Conservation (phyloP, 768 basidiomycete species). For the Scleroderma bovista region DNA sequence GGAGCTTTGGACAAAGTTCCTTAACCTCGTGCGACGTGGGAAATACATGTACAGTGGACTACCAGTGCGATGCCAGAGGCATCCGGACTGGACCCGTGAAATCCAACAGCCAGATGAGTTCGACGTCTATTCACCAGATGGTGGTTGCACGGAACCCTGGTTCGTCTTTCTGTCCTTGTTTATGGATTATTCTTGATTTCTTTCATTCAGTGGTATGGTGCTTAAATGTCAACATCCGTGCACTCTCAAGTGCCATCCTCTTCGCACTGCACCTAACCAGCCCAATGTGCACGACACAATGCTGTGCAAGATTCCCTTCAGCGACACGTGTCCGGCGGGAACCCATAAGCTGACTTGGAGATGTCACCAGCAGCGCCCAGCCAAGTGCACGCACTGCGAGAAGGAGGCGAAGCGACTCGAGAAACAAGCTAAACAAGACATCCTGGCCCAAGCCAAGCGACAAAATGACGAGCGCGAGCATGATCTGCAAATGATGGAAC, state of each 20-base stretch:
- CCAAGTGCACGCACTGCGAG: slow-evolving; percentile 44
- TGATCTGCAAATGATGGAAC: slow-evolving; percentile 33
- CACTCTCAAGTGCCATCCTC: slow-evolving; percentile 55
- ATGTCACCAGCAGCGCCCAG: slow-evolving; percentile 37
- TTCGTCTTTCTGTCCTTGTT: slow-evolving; percentile 21
- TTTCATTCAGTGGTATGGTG: slow-evolving; percentile 35
- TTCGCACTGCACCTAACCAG: slow-evolving; percentile 44
- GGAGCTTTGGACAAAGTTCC: slow-evolving; percentile 47
- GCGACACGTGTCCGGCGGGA: slow-evolving; percentile 34
- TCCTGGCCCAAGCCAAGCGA: slow-evolving; percentile 37
- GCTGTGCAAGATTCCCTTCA: slow-evolving; percentile 37
- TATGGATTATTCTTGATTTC: neutral
- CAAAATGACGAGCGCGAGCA: slow-evolving; percentile 44
- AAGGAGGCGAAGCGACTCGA: slow-evolving; percentile 37
- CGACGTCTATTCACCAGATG: slow-evolving; percentile 48
- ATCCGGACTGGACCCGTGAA: slow-evolving; percentile 36
- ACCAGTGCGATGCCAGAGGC: slow-evolving; percentile 53
- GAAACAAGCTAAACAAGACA: slow-evolving; percentile 36
- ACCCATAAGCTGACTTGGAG: slow-evolving; percentile 40
- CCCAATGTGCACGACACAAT: slow-evolving; percentile 24
- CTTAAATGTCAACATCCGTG: slow-evolving; percentile 55
- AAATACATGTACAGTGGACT: slow-evolving; percentile 54
- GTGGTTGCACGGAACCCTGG: slow-evolving; percentile 60
- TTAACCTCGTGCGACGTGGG: slow-evolving; percentile 37
- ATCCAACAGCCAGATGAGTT: slow-evolving; percentile 45